phyloP scores from a whole-genome alignment of 139 green algal genomes.

The Edaphochlamys debaryana region DNA sequence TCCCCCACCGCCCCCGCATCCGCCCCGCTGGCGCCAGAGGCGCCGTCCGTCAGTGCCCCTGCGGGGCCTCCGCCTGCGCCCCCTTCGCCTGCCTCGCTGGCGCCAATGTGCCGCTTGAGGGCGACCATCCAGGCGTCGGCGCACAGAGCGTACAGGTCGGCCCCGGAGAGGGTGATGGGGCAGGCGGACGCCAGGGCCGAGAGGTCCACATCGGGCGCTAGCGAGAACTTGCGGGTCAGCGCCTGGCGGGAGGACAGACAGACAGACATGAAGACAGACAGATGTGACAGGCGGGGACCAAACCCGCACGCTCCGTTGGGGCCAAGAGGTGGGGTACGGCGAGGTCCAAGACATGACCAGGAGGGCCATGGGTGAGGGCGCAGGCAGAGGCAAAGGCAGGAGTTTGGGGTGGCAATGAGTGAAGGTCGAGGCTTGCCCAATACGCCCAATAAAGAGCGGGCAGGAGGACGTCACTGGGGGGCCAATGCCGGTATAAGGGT shows the following conservation, averaged over 20 bases:
- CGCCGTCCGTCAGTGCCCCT: not conserved
- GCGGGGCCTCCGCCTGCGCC: not conserved
- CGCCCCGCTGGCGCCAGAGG: not conserved
- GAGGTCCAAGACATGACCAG: too few species aligned
- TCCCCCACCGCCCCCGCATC: not conserved
- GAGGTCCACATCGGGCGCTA: slow-evolving; percentile 80
- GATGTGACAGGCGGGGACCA: not conserved
- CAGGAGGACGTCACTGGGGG: not conserved
- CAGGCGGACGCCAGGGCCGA: slow-evolving; percentile 62
- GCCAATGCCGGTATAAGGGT: too few species aligned
- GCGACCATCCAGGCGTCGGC: slow-evolving; percentile 92
- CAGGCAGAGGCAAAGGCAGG: too few species aligned
- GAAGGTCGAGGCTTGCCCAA: not conserved
- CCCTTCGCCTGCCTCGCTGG: not conserved
- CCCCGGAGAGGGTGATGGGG: slow-evolving; percentile 79
- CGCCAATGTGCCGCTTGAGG: slow-evolving; percentile 63
- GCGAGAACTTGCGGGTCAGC: slow-evolving; percentile 89
- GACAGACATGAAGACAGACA: too few species aligned
- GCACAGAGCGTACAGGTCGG: slow-evolving; percentile 95
- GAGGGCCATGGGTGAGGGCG: too few species aligned
- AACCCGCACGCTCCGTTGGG: too few species aligned
- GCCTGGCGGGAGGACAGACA: slow-evolving; percentile 58
- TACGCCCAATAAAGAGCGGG: too few species aligned
- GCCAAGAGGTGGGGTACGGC: too few species aligned
- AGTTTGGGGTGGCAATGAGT: not conserved